Percentiles rank a stretch among this genome's conserved stretches.
Evolutionary conservation across 441 rosid species (phyloP).

Genomic region (Pelargonium citronellum): DNA sequence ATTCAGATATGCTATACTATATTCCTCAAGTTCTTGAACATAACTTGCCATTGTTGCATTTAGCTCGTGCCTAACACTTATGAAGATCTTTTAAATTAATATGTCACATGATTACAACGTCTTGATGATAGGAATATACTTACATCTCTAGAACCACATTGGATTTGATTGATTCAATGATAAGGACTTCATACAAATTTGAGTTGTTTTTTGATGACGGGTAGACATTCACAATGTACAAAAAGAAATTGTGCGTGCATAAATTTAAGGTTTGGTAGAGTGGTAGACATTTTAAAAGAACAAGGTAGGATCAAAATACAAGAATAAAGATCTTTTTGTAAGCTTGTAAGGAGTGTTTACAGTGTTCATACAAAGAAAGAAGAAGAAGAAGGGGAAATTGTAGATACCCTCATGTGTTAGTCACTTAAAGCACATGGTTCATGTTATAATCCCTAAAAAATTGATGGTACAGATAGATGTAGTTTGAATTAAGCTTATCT

Average conservation of each 20-base stretch:
- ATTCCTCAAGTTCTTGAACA: not conserved
- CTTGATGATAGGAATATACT: not conserved
- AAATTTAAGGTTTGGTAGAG: not conserved
- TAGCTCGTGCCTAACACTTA: not conserved
- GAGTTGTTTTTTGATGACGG: not conserved
- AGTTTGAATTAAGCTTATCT: too few species aligned
- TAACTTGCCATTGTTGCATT: not conserved
- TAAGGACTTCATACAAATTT: slow-evolving; percentile 2
- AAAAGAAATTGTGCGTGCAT: not conserved
- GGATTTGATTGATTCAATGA: not conserved
- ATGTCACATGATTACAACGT: not conserved
- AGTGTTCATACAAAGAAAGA: not conserved
- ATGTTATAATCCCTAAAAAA: too few species aligned
- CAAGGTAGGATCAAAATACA: not conserved
- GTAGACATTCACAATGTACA: not conserved
- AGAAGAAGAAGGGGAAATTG: too few species aligned
- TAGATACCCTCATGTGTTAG: too few species aligned
- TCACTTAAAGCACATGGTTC: too few species aligned
- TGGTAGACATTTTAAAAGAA: slow-evolving; percentile 1
- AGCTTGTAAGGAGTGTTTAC: not conserved
- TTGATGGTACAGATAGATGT: too few species aligned
- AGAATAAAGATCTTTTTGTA: not conserved
- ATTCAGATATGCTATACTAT: not conserved
- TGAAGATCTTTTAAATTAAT: not conserved
- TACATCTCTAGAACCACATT: not conserved